Conservation (phyloP, 805 yeast species). For the Kodamaea lidongshanica region DNA sequence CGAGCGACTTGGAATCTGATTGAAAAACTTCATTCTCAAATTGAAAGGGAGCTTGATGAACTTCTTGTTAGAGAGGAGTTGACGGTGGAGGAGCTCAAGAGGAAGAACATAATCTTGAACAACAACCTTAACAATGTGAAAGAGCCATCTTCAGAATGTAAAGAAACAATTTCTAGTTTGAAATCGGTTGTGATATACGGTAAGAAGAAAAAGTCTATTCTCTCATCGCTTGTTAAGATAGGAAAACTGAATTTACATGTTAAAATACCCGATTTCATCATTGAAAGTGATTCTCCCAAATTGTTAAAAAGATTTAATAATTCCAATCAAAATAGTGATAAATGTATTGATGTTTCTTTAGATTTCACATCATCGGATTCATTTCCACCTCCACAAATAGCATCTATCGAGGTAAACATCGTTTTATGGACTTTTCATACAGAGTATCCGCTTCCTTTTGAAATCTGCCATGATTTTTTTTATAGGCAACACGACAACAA, state of each 20-base stretch:
- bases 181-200: conserved; percentile 21
- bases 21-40: conserved; percentile 20
- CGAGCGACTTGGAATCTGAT: conserved; percentile 34
- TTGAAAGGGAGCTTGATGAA: conserved; percentile 34
- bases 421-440: conserved; percentile 38
- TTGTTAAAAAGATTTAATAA: conserved; percentile 31
- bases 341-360: conserved; percentile 22
- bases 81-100: conserved; percentile 24
- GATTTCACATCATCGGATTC: conserved; percentile 22
- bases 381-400: conserved; percentile 28
- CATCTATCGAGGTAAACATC: conserved; percentile 29
- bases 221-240: conserved; percentile 26
- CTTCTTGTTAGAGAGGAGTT: conserved; percentile 23
- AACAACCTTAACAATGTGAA: conserved; percentile 1
- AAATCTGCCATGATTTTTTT: conserved; percentile 37
- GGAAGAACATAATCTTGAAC: conserved; percentile 21
- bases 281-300: conserved; percentile 34
- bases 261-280: conserved; percentile 27
- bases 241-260: conserved; percentile 31
- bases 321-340: conserved; percentile 12
- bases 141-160: background rate
- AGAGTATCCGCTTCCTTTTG: conserved; percentile 36
- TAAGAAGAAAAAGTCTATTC: conserved; percentile 32
- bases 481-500: conserved; percentile 20
- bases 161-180: conserved; percentile 25